A percentile compares a stretch with the other conserved stretches of the same genome.
These are phyloP conservation scores for Pseudogymnoascus sp. DNA, from an alignment of 2,329 filamentous ascomycete species.

Conservation along the genomic window DNA sequence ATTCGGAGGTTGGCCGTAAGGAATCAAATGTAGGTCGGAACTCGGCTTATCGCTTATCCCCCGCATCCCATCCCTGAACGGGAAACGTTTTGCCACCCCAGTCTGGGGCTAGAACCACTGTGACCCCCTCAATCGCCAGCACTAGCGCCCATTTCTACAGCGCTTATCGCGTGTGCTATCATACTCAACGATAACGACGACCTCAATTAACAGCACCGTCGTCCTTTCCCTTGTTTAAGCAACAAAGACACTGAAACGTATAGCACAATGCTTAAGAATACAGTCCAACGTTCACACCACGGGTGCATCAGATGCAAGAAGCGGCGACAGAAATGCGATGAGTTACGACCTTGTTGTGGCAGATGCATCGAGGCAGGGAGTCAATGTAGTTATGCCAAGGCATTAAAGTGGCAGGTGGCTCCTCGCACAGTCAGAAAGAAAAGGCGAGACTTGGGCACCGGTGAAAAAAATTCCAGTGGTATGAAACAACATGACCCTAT, in stretches of 20 bases:
- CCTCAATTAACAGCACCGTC: not conserved
- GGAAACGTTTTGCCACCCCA: not conserved
- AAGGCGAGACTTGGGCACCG: constrained; percentile 27
- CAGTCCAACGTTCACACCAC: constrained; percentile 29
- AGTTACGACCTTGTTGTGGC: constrained; percentile 33
- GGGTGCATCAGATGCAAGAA: constrained; percentile 37
- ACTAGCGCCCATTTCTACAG: not conserved
- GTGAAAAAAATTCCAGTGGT: constrained; percentile 31
- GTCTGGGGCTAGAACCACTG: not conserved
- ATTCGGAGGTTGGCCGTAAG: too few species aligned
- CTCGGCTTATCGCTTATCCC: too few species aligned
- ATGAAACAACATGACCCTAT: not conserved
- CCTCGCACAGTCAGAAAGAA: constrained; percentile 32
- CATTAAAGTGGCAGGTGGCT: constrained; percentile 35
- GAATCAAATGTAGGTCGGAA: too few species aligned
- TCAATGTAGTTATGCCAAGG: constrained; percentile 34
- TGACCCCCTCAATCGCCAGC: not conserved
- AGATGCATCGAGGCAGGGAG: constrained; percentile 30
- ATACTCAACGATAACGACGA: not conserved
- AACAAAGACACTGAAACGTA: not conserved
- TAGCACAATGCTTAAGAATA: not conserved
- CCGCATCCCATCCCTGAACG: too few species aligned
- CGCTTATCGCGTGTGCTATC: not conserved
- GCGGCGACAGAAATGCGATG: constrained; percentile 38
- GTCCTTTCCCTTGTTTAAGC: not conserved